Percentiles rank a stretch among this genome's conserved stretches.
Conservation (phyloP, 345 rosid species). For the Bruguiera gymnorhiza region DNA sequence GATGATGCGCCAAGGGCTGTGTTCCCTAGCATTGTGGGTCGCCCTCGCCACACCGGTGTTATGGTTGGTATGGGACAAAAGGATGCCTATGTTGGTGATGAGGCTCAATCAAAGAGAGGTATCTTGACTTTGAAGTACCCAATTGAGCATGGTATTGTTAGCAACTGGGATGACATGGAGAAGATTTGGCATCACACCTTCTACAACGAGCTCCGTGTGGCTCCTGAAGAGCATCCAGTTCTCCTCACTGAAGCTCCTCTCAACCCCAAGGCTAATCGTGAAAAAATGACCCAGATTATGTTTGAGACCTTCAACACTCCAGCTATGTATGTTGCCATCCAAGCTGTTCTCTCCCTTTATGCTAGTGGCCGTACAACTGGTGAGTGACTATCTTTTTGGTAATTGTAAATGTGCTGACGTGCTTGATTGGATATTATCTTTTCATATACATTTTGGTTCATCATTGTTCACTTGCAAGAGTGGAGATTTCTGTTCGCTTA, state of each 20-base stretch:
- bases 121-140: constrained; percentile 60
- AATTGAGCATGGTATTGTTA: constrained; percentile 60
- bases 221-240: constrained; percentile 73
- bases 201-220: constrained; percentile 69
- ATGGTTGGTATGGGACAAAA: constrained; percentile 65
- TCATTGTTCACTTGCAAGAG: no score
- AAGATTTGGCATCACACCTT: constrained; percentile 62
- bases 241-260: constrained; percentile 79
- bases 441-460: no score
- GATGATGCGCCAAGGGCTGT: constrained; percentile 60
- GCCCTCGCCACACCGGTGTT: constrained; percentile 57
- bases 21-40: constrained; percentile 55
- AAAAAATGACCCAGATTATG: constrained; percentile 69
- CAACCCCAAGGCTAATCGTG: constrained; percentile 75
- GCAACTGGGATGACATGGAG: constrained; percentile 71
- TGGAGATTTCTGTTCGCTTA: no score
- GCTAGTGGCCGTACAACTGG: constrained; percentile 81
- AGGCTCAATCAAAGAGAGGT: constrained; percentile 72
- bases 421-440: no score
- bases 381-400: constrained; percentile 18
- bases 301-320: constrained; percentile 60
- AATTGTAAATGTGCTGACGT: no score
- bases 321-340: constrained; percentile 59
- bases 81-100: constrained; percentile 71
- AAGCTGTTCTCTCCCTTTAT: constrained; percentile 67